Conservation (phyloP, 169 alveolate genomes). For the Eimeria praecox region DNA sequence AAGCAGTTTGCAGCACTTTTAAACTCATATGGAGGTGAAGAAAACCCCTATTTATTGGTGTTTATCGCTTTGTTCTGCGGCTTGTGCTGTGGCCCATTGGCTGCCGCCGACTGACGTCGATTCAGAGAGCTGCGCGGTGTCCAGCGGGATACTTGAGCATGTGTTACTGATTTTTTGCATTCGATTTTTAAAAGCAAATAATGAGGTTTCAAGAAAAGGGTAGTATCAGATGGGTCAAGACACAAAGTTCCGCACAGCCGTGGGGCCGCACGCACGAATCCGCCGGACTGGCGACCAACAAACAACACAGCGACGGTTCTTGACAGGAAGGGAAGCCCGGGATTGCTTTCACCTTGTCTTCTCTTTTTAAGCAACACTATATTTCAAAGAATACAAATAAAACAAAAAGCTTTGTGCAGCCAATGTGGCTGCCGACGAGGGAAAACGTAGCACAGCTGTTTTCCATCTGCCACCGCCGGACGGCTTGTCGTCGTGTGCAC, state of each 20-base stretch:
- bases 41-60: not conserved
- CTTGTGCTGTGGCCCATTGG: slow-evolving; percentile 2
- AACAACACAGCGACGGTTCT: not conserved
- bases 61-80: not conserved
- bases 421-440: not conserved
- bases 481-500: not conserved
- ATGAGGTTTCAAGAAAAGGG: not conserved
- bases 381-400: not conserved
- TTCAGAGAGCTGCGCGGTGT: not conserved
- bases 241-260: not conserved
- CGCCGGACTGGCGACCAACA: not conserved
- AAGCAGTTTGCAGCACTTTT: not conserved
- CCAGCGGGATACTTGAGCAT: not conserved
- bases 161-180: not conserved
- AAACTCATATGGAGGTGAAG: not conserved
- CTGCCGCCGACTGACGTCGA: slow-evolving; percentile 28
- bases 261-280: slow-evolving; percentile 19
- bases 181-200: not conserved
- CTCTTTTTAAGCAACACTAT: not conserved
- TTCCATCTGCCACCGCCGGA: not conserved
- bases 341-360: not conserved
- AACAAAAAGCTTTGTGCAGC: not conserved
- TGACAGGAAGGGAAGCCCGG: not conserved
- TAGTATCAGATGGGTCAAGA: not conserved
- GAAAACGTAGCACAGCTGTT: not conserved